Evolutionary conservation across 2,329 filamentous ascomycete species (phyloP), one percentile per base, ranked within the genome.

Genomic region (Lachnellula cervina): DNA sequence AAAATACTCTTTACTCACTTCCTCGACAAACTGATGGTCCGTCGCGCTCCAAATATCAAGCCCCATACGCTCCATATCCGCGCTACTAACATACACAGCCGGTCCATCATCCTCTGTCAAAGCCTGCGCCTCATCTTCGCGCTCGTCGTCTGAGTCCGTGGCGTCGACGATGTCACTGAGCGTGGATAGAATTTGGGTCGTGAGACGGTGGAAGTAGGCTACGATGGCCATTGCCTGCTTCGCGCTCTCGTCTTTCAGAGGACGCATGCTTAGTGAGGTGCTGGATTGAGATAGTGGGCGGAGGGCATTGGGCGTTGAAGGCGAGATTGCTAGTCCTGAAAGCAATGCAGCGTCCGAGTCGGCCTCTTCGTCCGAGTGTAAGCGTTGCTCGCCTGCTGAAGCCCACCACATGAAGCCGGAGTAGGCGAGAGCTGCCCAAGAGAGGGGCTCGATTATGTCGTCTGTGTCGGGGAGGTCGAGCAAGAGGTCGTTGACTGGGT

Each of bases 331-430:
- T 3, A 84, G 64, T 51, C 83, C 81, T 0, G 78, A 78, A 4
- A 86, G 75, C 3, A 87, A 76, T 2, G 77, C 71, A 7, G 77
- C 74, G 64, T 87, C 84, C 46, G 76, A 46, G 74, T 77, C 49
- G 73, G 84, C 81, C 61, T 86, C 83, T 19, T 80, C 77, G 59
- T 85, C 80, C 51, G 83, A 80, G 49, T 81, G 77, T 17, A 80
- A 77, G 7, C 80, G 75, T 70, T 87, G 82, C 71, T 94, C 89
- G 56, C 89, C 89, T 0, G 89, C 88, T 16, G 86, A 90, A 2
- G 89, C 89, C 89, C 90, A 94, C 89, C 89, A 94, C 81, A 93
- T 90, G 74, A 93, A 92, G 23, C 87, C 86, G 53, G 82, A 83
- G 72, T 93, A 94, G 5, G 89, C 89, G 25, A 93, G 80, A 1